These are phyloP conservation scores for Pseudodiploospora longispora DNA, from an alignment of 2,329 filamentous ascomycete species.

Conservation along the genomic window DNA sequence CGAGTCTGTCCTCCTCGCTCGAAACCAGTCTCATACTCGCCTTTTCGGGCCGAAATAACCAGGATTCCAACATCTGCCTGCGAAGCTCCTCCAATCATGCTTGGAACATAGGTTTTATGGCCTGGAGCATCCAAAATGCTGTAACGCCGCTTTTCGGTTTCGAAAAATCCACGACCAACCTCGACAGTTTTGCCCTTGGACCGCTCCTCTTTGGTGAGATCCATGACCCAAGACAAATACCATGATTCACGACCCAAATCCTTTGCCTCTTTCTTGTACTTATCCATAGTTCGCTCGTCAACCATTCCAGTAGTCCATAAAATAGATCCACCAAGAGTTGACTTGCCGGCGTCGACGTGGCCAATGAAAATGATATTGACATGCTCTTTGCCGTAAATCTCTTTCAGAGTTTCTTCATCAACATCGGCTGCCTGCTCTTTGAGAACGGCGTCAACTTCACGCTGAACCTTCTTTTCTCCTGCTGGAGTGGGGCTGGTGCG, in stretches of 20 bases:
- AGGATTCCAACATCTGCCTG: conserved; percentile 92
- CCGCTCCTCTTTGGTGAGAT: conserved; percentile 93
- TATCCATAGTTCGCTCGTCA: conserved; percentile 96
- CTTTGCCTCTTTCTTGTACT: conserved; percentile 95
- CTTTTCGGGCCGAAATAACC: conserved; percentile 93
- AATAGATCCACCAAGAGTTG: conserved; percentile 87
- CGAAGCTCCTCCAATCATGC: conserved; percentile 94
- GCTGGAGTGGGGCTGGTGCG: conserved; percentile 61
- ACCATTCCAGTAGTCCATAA: conserved; percentile 96
- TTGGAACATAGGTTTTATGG: conserved; percentile 96
- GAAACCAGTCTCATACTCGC: conserved; percentile 98
- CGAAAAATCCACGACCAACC: conserved; percentile 91
- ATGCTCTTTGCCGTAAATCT: conserved; percentile 91
- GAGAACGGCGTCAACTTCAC: conserved; percentile 74
- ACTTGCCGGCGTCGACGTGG: conserved; percentile 97
- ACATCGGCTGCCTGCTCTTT: conserved; percentile 75
- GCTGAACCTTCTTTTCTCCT: conserved; percentile 44
- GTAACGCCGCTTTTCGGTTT: conserved; percentile 93
- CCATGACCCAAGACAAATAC: conserved; percentile 98
- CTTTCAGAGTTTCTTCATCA: conserved; percentile 66
- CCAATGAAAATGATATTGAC: conserved; percentile 97
- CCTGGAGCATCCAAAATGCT: conserved; percentile 94
- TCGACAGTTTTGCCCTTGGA: conserved; percentile 97
- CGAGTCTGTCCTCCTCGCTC: conserved; percentile 93
- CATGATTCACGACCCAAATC: conserved; percentile 94